Evolutionary conservation across 1,284 basidiomycete genomes (phyloP).

Genomic region (Tilletia setariae): DNA sequence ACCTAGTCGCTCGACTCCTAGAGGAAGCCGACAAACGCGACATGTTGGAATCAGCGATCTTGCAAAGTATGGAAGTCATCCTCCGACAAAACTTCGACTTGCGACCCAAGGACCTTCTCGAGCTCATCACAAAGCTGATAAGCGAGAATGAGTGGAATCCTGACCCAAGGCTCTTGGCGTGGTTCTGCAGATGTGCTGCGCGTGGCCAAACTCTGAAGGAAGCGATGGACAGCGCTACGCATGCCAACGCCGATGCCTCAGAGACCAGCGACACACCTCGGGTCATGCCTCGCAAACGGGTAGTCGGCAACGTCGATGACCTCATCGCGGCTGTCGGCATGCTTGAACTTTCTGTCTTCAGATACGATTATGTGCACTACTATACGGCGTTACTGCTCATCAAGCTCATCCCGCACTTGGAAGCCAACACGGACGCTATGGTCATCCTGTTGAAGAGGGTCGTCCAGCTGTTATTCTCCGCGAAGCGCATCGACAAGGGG

Average conservation of each 20-base stretch:
- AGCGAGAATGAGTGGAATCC: background rate
- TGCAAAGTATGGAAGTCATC: constrained; percentile 13
- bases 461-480: background rate
- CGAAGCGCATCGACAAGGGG: constrained; percentile 1
- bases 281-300: background rate
- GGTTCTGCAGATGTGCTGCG: constrained; percentile 13
- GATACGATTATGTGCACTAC: background rate
- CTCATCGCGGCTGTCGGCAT: constrained; percentile 6
- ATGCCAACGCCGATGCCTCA: background rate
- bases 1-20: constrained; percentile 2
- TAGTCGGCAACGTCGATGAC: background rate
- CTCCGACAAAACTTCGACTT: constrained; percentile 6
- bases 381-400: background rate
- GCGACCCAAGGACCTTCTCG: background rate
- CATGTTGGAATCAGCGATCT: background rate
- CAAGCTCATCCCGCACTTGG: background rate
- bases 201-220: constrained; percentile 8
- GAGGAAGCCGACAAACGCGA: background rate
- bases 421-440: background rate
- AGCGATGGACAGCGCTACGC: background rate
- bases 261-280: background rate
- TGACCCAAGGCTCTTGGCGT: background rate
- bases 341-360: background rate
- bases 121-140: constrained; percentile 1
- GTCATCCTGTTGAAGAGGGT: background rate